phyloP scores from a whole-genome alignment of 305 asterid genomes.

The Fraxinus greggii region DNA sequence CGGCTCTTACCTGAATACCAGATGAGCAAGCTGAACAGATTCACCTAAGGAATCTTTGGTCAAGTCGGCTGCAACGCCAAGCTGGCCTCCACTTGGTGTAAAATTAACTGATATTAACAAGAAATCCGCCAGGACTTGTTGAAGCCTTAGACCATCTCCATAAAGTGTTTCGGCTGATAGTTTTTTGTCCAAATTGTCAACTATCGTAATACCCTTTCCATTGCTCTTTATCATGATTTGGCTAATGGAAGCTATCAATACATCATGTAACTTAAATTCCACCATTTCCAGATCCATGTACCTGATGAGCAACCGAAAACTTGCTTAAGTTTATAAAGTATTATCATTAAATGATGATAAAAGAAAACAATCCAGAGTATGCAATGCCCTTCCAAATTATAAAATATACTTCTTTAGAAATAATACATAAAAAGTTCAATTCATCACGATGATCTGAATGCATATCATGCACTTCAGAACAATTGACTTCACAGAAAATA shows the following conservation, averaged over 20 bases:
- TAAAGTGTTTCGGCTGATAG: slow-evolving; percentile 54
- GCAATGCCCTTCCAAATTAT: background rate
- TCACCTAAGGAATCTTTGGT: slow-evolving; percentile 62
- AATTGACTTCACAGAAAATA: background rate
- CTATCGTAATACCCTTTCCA: slow-evolving; percentile 61
- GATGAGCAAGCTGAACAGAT: slow-evolving; percentile 76
- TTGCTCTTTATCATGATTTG: slow-evolving; percentile 84
- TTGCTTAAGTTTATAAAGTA: background rate
- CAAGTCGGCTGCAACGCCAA: slow-evolving; percentile 53
- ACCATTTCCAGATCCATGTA: slow-evolving; percentile 91
- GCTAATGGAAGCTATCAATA: slow-evolving; percentile 74
- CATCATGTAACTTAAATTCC: slow-evolving; percentile 77
- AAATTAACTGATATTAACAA: slow-evolving; percentile 52
- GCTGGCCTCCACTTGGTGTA: slow-evolving; percentile 72
- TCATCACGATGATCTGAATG: background rate
- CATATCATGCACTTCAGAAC: background rate
- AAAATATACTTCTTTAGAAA: background rate
- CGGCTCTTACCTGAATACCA: slow-evolving; percentile 65
- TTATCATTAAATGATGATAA: background rate
- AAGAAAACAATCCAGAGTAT: background rate
- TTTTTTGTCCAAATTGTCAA: slow-evolving; percentile 50
- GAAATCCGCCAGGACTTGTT: slow-evolving; percentile 78
- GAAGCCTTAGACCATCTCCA: slow-evolving; percentile 85
- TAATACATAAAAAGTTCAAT: background rate
- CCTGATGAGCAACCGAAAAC: slow-evolving; percentile 33